These are phyloP conservation scores for Penstemon eatonii DNA, from an alignment of 257 asterid genomes.

Conservation along the genomic window DNA sequence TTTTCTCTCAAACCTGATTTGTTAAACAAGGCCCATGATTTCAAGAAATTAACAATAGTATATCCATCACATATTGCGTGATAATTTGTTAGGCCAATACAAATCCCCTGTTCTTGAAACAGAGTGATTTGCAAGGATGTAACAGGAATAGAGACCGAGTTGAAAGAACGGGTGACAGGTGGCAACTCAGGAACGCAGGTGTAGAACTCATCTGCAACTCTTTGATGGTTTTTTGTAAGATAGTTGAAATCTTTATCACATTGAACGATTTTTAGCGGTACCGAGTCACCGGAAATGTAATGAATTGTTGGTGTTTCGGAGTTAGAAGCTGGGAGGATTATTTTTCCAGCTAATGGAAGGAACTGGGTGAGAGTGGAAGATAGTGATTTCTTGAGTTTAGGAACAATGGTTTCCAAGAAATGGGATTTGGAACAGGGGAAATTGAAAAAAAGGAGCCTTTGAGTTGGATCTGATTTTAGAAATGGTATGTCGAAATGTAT, in stretches of 20 bases:
- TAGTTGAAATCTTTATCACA: not conserved
- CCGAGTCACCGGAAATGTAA: not conserved
- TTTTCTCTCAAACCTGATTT: not conserved
- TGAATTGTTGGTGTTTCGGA: not conserved
- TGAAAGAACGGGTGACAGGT: not conserved
- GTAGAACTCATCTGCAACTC: slow-evolving; percentile 12
- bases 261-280: not conserved
- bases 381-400: slow-evolving; percentile 1
- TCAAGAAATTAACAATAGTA: not conserved
- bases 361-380: not conserved
- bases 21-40: not conserved
- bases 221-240: not conserved
- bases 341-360: slow-evolving; percentile 9
- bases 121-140: not conserved
- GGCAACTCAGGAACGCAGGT: not conserved
- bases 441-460: not conserved
- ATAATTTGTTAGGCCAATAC: slow-evolving; percentile 1
- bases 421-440: slow-evolving; percentile 1
- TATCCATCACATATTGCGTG: slow-evolving; percentile 1
- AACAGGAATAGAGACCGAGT: not conserved
- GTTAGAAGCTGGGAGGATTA: not conserved
- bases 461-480: not conserved
- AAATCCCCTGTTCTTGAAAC: slow-evolving; percentile 4
- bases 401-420: slow-evolving; percentile 9
- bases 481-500: slow-evolving; percentile 9